phyloP scores from a whole-genome alignment of 805 yeast species.

The Candida manassasensis region DNA sequence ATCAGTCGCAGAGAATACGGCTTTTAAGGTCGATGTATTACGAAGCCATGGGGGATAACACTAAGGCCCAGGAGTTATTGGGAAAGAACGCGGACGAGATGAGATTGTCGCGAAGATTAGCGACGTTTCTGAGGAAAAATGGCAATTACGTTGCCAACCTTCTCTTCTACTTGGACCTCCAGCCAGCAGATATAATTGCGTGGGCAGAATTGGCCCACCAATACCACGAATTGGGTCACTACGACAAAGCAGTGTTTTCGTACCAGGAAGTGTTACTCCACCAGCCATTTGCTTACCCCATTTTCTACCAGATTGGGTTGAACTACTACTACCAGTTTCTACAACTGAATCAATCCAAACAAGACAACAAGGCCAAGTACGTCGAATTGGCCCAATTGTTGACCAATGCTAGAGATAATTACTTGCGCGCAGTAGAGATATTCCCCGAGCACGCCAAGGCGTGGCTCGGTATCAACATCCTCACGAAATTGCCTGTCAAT shows the following conservation, averaged over 20 bases:
- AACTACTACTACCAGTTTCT: slow-evolving; percentile 28
- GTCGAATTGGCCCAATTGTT: slow-evolving; percentile 21
- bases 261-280: slow-evolving; percentile 66
- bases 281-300: slow-evolving; percentile 65
- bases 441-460: slow-evolving; percentile 64
- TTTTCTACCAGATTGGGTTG: slow-evolving; percentile 58
- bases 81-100: slow-evolving; percentile 32
- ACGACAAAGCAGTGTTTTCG: slow-evolving; percentile 61
- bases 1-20: slow-evolving; percentile 50
- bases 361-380: slow-evolving; percentile 26
- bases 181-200: slow-evolving; percentile 70
- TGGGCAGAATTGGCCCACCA: slow-evolving; percentile 74
- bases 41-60: slow-evolving; percentile 46
- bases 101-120: slow-evolving; percentile 31
- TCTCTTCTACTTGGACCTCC: slow-evolving; percentile 49
- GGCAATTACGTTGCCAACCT: slow-evolving; percentile 53
- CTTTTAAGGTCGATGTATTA: slow-evolving; percentile 51
- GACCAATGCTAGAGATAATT: slow-evolving; percentile 41
- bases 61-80: slow-evolving; percentile 24
- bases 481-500: slow-evolving; percentile 18
- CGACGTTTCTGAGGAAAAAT: slow-evolving; percentile 27
- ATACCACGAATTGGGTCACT: slow-evolving; percentile 59
- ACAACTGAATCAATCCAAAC: slow-evolving; percentile 13
- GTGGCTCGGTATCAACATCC: slow-evolving; percentile 62
- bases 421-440: slow-evolving; percentile 70